phyloP scores from a whole-genome alignment of 2,329 filamentous ascomycete genomes.

The Parastagonospora nodorum region DNA sequence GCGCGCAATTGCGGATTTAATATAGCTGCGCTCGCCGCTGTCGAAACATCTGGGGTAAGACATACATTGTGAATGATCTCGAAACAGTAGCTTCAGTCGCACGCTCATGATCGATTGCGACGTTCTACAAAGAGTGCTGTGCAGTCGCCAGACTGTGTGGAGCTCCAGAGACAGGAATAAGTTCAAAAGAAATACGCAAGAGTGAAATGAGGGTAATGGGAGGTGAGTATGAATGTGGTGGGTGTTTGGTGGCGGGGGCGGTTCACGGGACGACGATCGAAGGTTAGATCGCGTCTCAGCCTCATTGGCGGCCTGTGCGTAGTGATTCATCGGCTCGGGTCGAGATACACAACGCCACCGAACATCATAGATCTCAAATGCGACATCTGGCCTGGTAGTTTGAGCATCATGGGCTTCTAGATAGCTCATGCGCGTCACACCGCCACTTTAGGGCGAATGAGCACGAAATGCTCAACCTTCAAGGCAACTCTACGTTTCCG shows the following conservation, averaged over 20 bases:
- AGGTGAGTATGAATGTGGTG: constrained; percentile 8
- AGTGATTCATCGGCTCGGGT: not conserved
- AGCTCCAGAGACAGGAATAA: constrained; percentile 7
- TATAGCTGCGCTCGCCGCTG: too few relatives aligned
- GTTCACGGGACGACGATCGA: not conserved
- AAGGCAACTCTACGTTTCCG: too few relatives aligned
- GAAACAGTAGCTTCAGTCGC: constrained; percentile 35
- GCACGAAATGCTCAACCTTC: too few relatives aligned
- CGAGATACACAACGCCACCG: constrained; percentile 1
- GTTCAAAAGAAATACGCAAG: constrained; percentile 6
- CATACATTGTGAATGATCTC: constrained; percentile 34
- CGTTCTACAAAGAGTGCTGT: constrained; percentile 7
- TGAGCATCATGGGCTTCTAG: not conserved
- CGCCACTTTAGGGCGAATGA: too few relatives aligned
- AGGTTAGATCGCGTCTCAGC: constrained; percentile 10
- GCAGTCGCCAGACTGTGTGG: constrained; percentile 13
- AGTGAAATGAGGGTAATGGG: constrained; percentile 5
- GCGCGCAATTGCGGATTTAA: too few relatives aligned
- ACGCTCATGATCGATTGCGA: constrained; percentile 36
- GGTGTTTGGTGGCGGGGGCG: constrained; percentile 14
- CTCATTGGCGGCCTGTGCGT: constrained; percentile 14
- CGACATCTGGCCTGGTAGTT: not conserved
- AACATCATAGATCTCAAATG: not conserved
- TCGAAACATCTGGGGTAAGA: constrained; percentile 4
- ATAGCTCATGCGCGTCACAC: not conserved